Evolutionary conservation across 768 basidiomycete genomes (phyloP).

Genomic region (Chalciporus piperatus): DNA sequence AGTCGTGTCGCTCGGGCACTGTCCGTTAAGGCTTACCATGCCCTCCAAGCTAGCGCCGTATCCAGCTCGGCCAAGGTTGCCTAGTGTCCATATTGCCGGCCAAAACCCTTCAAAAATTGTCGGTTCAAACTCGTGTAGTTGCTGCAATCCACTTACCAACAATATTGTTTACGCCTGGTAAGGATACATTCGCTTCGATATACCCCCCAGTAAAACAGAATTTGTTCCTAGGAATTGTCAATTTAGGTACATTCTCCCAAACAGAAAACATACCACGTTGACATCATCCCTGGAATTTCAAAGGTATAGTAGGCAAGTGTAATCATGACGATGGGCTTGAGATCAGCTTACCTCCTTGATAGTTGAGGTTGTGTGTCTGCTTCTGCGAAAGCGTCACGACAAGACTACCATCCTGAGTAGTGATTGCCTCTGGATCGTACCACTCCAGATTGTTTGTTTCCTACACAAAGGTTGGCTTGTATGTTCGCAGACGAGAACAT

Average conservation of each 20-base stretch:
- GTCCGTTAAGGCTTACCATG: constrained; percentile 31
- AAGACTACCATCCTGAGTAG: constrained; percentile 50
- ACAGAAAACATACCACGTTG: constrained; percentile 32
- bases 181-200: constrained; percentile 58
- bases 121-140: neutral
- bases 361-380: constrained; percentile 45
- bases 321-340: constrained; percentile 10
- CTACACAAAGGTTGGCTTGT: constrained; percentile 28
- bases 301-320: constrained; percentile 24
- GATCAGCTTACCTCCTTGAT: constrained; percentile 34
- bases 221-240: constrained; percentile 61
- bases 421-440: constrained; percentile 51
- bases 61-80: constrained; percentile 61
- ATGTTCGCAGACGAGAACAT: constrained; percentile 14
- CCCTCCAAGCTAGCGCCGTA: constrained; percentile 65
- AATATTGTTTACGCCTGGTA: constrained; percentile 67
- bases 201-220: constrained; percentile 88
- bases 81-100: constrained; percentile 60
- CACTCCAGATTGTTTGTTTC: constrained; percentile 55
- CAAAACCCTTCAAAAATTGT: constrained; percentile 38
- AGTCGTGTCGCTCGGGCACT: neutral
- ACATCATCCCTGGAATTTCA: constrained; percentile 46
- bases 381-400: constrained; percentile 48
- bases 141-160: constrained; percentile 35
- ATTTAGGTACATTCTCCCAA: neutral